Percentiles rank a stretch among this genome's conserved stretches.
phyloP scores from a whole-genome alignment of 2,329 filamentous ascomycete genomes.

The Albophoma yamanashiensis region DNA sequence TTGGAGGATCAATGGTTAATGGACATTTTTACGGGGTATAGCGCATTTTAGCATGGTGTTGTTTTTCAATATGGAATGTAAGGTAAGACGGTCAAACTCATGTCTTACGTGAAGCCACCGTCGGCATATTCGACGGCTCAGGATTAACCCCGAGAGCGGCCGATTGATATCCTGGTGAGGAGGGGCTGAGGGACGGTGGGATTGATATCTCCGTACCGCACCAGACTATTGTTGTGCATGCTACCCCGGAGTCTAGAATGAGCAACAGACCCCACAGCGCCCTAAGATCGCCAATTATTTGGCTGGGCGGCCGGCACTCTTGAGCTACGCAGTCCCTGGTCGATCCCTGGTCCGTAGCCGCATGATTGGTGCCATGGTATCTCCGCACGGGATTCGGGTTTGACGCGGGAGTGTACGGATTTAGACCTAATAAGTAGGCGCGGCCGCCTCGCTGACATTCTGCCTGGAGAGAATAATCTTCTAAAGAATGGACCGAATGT shows the following conservation, averaged over 20 bases:
- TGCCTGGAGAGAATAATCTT: not conserved
- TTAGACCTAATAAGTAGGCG: too few relatives aligned
- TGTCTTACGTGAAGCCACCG: not conserved
- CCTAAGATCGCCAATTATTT: not conserved
- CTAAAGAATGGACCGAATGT: not conserved
- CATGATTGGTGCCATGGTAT: not conserved
- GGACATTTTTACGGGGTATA: not conserved
- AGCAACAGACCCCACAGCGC: not conserved
- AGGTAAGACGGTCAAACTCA: not conserved
- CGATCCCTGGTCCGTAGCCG: not conserved
- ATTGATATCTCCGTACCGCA: not conserved
- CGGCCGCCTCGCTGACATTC: not conserved
- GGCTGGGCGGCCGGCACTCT: not conserved
- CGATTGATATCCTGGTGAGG: not conserved
- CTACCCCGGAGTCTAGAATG: too few relatives aligned
- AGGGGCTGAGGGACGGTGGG: not conserved
- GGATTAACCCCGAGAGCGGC: not conserved
- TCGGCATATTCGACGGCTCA: not conserved
- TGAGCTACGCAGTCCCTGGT: not conserved
- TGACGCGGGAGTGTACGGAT: not conserved
- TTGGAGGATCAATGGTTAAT: constrained; percentile 2
- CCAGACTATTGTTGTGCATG: too few relatives aligned
- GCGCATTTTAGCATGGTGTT: not conserved
- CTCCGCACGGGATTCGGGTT: not conserved
- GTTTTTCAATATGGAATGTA: not conserved